Base-by-base conservation (phyloP, 2,329 filamentous ascomycete species). In the Chaetomium sp. region DNA sequence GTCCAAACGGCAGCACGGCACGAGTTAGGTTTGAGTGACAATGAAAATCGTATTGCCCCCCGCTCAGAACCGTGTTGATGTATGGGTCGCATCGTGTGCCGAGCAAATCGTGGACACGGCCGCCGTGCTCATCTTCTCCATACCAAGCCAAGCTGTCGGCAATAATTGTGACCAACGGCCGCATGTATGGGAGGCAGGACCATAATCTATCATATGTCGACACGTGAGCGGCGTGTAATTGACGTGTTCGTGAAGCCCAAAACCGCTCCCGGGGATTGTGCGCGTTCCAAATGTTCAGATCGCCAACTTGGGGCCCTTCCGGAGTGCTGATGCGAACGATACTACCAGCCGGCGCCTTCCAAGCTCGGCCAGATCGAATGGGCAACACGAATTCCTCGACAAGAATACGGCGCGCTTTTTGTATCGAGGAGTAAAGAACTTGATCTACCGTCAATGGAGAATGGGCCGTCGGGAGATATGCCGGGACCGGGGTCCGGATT, bases 41-140 rank as follows among this genome's bases (percentile, higher is more conserved):
- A 68, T 94, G 88, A 69, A 81, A 92, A 68, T 94, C 86, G 67
- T 90, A 94, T 36, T 77, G 76, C 49, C 81, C 77, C n/a, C 83
- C 84, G 3, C 79, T 82, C 52, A 95, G 80, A 59, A 94, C 78
- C 40, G 80, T 76, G 68, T 89, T 89, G 67, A 94, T 86, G 67
- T 94, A 95, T 1, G 89, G 89, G 70, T 94, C 89, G 70, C 89
- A 95, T 44, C 89, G 76, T 33, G 89, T 95, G 38, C 89, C 89
- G 4, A 95, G 74, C 27, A 95, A 74, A 71, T 95, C 89, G 73
- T 95, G 89, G 40, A 88, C 78, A 55, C 82, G 71, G 49, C 88
- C 76, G 64, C 88, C 85, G 65, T 85, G 77, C 66, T 79, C 73
- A 67, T 88, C 79, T 47, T 74, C 67, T 54, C 81, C 80, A 66